A percentile compares a stretch with the other conserved stretches of the same genome.
Conservation (phyloP, 2,329 filamentous ascomycete genomes). For the Alternaria brassicae region DNA sequence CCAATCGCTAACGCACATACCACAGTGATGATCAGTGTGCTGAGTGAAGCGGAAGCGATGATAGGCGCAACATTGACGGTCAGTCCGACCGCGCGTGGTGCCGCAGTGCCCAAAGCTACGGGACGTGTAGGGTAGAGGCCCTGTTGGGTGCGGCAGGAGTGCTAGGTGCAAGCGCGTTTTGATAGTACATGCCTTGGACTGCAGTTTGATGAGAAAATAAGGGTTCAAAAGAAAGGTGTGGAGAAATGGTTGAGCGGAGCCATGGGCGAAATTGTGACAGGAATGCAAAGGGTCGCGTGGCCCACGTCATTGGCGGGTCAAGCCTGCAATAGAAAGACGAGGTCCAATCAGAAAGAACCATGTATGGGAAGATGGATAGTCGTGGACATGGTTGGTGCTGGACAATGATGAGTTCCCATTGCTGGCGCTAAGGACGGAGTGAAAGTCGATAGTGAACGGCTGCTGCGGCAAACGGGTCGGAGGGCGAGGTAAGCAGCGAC, state of each 20-base stretch:
- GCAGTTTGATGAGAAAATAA: neutral
- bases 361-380: slow-evolving; percentile 7
- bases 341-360: slow-evolving; percentile 8
- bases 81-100: neutral
- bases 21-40: neutral
- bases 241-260: neutral
- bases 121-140: neutral
- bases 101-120: neutral
- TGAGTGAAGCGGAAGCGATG: slow-evolving; percentile 1
- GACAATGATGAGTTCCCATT: slow-evolving; percentile 1
- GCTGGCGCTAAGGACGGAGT: slow-evolving; percentile 13
- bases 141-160: neutral
- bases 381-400: slow-evolving; percentile 12
- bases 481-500: slow-evolving; percentile 14
- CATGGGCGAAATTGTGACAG: neutral
- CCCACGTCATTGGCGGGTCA: slow-evolving; percentile 15
- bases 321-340: neutral
- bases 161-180: neutral
- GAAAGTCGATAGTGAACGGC: slow-evolving; percentile 14
- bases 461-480: slow-evolving; percentile 22
- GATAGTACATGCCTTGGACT: neutral
- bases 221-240: neutral
- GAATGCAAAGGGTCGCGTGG: slow-evolving; percentile 10
- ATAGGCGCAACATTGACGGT: neutral
- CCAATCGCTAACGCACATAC: neutral